A percentile compares a stretch with the other conserved stretches of the same genome.
phyloP scores from a whole-genome alignment of 179 eudicot genomes.

The Gypsophila paniculata region DNA sequence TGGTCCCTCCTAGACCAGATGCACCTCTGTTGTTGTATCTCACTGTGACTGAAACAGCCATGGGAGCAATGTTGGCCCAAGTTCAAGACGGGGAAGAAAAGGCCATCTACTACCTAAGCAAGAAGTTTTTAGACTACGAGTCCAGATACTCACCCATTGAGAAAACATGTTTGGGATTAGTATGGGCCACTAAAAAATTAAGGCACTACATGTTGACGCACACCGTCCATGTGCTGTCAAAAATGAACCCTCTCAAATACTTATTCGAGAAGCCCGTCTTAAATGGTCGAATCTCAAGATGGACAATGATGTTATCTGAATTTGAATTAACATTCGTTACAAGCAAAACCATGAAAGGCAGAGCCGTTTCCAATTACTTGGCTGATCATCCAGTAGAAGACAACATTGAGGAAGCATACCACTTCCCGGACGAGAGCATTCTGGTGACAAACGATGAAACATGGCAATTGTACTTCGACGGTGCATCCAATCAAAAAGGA shows the following conservation, averaged over 20 bases:
- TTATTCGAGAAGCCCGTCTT: not conserved
- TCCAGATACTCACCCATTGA: not conserved
- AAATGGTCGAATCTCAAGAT: not conserved
- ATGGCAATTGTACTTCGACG: not conserved
- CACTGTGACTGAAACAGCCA: not conserved
- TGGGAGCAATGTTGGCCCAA: slow-evolving; percentile 1
- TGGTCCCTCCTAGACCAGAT: not conserved
- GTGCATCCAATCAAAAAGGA: not conserved
- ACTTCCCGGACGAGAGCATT: not conserved
- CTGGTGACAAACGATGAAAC: not conserved
- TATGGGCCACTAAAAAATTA: not conserved
- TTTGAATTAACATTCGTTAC: not conserved
- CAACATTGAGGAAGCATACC: not conserved
- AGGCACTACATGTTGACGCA: not conserved
- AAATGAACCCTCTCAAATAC: not conserved
- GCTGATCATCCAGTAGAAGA: not conserved
- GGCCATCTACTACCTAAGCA: not conserved
- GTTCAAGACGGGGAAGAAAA: not conserved
- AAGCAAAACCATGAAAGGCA: not conserved
- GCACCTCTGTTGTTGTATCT: not conserved
- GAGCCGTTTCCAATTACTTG: not conserved
- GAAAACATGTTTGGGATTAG: not conserved
- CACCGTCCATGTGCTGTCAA: not conserved
- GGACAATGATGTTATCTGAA: not conserved
- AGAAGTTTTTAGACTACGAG: slow-evolving; percentile 3